Evolutionary conservation across 2,329 filamentous ascomycete genomes (phyloP).

Genomic region (Neocucurbitaria cava): DNA sequence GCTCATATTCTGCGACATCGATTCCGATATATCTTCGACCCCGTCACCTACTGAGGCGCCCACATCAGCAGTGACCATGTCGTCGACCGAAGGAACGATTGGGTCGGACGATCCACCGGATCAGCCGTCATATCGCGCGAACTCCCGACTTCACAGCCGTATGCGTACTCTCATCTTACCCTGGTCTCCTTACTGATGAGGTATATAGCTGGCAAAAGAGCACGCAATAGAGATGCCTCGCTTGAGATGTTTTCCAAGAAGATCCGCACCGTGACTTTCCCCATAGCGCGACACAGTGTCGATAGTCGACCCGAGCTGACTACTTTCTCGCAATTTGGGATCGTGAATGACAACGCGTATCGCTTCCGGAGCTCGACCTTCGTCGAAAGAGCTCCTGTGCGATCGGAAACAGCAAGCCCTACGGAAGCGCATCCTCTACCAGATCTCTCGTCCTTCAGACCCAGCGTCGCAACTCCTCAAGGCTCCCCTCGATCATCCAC

Average conservation of each 20-base stretch:
- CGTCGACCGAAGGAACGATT: constrained; percentile 7
- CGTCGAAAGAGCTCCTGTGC: constrained; percentile 11
- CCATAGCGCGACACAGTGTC: neutral
- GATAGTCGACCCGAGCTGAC: neutral
- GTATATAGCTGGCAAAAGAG: constrained; percentile 18
- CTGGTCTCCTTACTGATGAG: neutral
- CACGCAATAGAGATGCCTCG: constrained; percentile 1
- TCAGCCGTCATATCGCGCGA: neutral
- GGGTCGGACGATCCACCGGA: neutral
- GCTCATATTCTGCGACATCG: constrained; percentile 23
- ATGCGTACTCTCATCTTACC: neutral
- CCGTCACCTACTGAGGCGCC: constrained; percentile 22
- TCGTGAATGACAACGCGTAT: constrained; percentile 10
- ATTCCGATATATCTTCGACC: constrained; percentile 20
- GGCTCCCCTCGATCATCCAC: neutral
- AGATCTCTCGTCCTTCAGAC: constrained; percentile 20
- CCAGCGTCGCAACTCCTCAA: constrained; percentile 5
- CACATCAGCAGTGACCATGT: constrained; percentile 19
- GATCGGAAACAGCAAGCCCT: neutral
- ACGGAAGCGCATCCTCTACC: neutral
- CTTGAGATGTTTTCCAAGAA: constrained; percentile 14
- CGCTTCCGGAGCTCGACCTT: constrained; percentile 5
- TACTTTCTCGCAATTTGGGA: neutral
- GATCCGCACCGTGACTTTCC: constrained; percentile 11
- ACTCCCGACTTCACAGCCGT: constrained; percentile 5